Conservation (phyloP, 148 eudicot species). For the Fagopyrum homotropicum region DNA sequence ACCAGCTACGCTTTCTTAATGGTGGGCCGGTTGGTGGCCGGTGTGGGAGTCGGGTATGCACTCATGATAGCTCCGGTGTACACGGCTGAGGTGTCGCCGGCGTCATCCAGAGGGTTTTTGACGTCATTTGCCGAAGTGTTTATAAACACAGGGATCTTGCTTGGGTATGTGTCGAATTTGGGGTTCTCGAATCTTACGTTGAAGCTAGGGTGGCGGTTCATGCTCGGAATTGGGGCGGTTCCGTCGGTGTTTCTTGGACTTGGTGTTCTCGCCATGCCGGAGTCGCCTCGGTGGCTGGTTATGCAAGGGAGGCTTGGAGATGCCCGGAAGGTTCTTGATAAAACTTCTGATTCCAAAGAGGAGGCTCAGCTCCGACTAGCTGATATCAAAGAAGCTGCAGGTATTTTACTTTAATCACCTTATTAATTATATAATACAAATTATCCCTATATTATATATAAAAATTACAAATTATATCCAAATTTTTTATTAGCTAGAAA, state of each 20-base stretch:
- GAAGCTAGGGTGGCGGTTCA: conserved; percentile 37
- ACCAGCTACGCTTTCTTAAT: conserved; percentile 41
- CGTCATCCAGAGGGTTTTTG: conserved; percentile 36
- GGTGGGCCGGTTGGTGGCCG: conserved; percentile 47
- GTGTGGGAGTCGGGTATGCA: conserved; percentile 47
- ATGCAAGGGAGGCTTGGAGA: conserved; percentile 42
- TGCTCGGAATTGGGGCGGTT: conserved; percentile 45
- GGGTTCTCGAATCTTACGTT: conserved; percentile 36
- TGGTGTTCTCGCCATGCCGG: conserved; percentile 42
- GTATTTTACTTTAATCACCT: neutral
- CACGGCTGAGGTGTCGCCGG: conserved; percentile 45
- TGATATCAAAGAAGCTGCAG: conserved; percentile 41
- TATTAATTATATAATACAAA: neutral
- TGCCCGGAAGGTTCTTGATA: conserved; percentile 35
- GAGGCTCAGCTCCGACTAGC: conserved; percentile 30
- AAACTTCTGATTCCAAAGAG: conserved; percentile 32
- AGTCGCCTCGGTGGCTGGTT: conserved; percentile 51
- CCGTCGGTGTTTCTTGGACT: conserved; percentile 33
- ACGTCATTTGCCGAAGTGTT: conserved; percentile 38
- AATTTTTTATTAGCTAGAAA: too few relatives aligned
- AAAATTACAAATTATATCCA: too few relatives aligned
- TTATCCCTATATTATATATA: too few relatives aligned
- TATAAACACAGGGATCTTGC: conserved; percentile 29
- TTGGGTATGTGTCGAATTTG: conserved; percentile 40
- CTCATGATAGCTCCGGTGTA: conserved; percentile 53